A percentile compares a stretch with the other conserved stretches of the same genome.
Evolutionary conservation across 2,329 filamentous ascomycete genomes (phyloP).

Genomic region (Cercospora sp.): DNA sequence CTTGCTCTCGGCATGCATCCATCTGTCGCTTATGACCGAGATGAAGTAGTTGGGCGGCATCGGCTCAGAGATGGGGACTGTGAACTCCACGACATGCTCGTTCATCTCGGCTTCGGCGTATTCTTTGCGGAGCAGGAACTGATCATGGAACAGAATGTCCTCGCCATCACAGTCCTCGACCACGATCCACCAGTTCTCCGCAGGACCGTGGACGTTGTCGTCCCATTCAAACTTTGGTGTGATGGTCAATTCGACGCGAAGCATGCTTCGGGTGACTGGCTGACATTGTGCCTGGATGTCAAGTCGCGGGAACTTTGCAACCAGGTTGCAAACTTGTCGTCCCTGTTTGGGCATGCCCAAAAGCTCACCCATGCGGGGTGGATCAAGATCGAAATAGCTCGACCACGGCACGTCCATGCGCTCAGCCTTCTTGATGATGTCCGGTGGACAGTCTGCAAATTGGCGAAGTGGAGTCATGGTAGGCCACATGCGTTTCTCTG

Average conservation of each 20-base stretch:
- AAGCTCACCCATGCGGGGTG: constrained; percentile 92
- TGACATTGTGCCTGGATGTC: constrained; percentile 93
- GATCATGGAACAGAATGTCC: constrained; percentile 91
- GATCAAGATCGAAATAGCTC: constrained; percentile 94
- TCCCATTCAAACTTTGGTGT: constrained; percentile 97
- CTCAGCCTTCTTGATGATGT: constrained; percentile 89
- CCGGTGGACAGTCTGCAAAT: constrained; percentile 76
- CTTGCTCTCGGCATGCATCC: constrained; percentile 97
- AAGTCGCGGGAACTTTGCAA: constrained; percentile 89
- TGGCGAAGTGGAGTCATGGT: constrained; percentile 96
- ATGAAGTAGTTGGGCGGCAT: constrained; percentile 99
- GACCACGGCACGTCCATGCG: constrained; percentile 91
- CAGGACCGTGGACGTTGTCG: constrained; percentile 78
- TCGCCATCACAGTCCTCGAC: constrained; percentile 98
- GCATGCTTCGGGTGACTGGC: constrained; percentile 89
- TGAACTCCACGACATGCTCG: constrained; percentile 94
- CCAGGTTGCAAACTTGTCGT: constrained; percentile 77
- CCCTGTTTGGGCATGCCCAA: constrained; percentile 88
- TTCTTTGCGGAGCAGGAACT: constrained; percentile 86
- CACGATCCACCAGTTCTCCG: constrained; percentile 95
- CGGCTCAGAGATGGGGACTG: constrained; percentile 91
- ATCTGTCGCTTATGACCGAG: constrained; percentile 87
- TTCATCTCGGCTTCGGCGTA: constrained; percentile 84
- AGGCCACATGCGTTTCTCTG: constrained; percentile 99
- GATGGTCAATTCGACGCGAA: constrained; percentile 85